Percentiles rank a stretch among this genome's conserved stretches.
Conservation (phyloP, 2,329 filamentous ascomycete genomes). For the Myriosclerotinia duriaeana region DNA sequence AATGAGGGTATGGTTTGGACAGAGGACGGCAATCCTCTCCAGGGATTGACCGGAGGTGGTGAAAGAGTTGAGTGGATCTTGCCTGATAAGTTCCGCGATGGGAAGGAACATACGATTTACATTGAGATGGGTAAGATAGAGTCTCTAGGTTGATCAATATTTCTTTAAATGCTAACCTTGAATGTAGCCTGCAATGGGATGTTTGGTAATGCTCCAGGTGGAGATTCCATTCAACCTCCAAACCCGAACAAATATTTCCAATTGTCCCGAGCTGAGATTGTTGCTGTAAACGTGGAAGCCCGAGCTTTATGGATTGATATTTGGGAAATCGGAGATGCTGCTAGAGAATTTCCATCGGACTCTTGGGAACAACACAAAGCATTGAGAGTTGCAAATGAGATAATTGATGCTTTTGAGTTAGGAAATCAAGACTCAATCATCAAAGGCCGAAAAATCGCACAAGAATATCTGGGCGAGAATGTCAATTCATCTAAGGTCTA, state of each 20-base stretch:
- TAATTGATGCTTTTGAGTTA: conserved; percentile 86
- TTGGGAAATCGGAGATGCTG: conserved; percentile 93
- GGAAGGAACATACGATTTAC: conserved; percentile 84
- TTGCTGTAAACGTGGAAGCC: conserved; percentile 83
- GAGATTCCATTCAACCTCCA: conserved; percentile 85
- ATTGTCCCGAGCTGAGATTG: conserved; percentile 77
- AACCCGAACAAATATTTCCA: conserved; percentile 79
- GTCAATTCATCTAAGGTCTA: conserved; percentile 86
- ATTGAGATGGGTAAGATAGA: conserved; percentile 70
- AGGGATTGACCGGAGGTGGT: conserved; percentile 86
- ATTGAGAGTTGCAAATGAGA: conserved; percentile 76
- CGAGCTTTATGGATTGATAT: conserved; percentile 85
- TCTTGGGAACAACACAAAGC: conserved; percentile 89
- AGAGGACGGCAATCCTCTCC: conserved; percentile 82
- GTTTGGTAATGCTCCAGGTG: conserved; percentile 88
- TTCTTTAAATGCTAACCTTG: neutral
- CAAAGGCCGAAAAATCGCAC: conserved; percentile 78
- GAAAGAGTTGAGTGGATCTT: conserved; percentile 92
- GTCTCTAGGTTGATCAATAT: neutral
- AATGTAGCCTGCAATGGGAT: conserved; percentile 82
- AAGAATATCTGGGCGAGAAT: conserved; percentile 75
- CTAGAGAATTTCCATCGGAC: conserved; percentile 83
- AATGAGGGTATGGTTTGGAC: conserved; percentile 96
- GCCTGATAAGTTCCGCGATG: conserved; percentile 77
- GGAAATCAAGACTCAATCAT: conserved; percentile 76